Evolutionary conservation across 495 filamentous ascomycete genomes (phyloP).

Genomic region (Beverwykella pulmonaria): DNA sequence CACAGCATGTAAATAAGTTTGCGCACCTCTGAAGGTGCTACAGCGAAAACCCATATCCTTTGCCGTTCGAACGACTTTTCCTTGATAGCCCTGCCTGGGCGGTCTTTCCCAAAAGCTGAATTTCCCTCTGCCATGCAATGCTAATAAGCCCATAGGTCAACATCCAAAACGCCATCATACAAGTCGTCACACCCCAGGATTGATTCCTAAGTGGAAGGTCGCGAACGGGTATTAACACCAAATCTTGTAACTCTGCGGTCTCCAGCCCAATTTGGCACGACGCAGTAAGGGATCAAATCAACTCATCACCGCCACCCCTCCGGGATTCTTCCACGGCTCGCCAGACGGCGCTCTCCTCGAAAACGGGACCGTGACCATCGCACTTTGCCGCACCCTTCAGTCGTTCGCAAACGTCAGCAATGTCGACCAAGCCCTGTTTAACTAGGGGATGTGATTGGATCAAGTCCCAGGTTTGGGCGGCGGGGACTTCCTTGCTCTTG

Average conservation of each 20-base stretch:
- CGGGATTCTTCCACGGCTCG: constrained; percentile 74
- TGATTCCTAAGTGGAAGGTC: not conserved
- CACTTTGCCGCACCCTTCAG: constrained; percentile 79
- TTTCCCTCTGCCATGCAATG: not conserved
- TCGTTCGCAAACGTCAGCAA: constrained; percentile 73
- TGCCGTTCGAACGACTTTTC: constrained; percentile 2
- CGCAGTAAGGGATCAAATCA: constrained; percentile 36
- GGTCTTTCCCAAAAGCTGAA: constrained; percentile 4
- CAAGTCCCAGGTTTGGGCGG: constrained; percentile 85
- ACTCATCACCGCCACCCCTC: constrained; percentile 45
- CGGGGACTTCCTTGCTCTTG: constrained; percentile 77
- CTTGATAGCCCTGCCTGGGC: constrained; percentile 1
- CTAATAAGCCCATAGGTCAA: not conserved
- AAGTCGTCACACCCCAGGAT: not conserved
- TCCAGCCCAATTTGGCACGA: not conserved
- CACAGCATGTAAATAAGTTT: not conserved
- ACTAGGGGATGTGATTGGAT: constrained; percentile 83
- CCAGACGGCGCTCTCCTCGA: constrained; percentile 73
- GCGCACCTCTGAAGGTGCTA: not conserved
- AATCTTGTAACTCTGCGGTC: constrained; percentile 10
- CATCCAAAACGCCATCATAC: constrained; percentile 17
- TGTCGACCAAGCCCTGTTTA: constrained; percentile 79
- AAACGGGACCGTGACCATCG: constrained; percentile 88
- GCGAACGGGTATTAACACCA: constrained; percentile 25
- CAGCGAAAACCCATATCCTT: not conserved